Percentiles rank a stretch among this genome's conserved stretches.
Conservation (phyloP, 306 rosid species). For the Canavalia gladiata region DNA sequence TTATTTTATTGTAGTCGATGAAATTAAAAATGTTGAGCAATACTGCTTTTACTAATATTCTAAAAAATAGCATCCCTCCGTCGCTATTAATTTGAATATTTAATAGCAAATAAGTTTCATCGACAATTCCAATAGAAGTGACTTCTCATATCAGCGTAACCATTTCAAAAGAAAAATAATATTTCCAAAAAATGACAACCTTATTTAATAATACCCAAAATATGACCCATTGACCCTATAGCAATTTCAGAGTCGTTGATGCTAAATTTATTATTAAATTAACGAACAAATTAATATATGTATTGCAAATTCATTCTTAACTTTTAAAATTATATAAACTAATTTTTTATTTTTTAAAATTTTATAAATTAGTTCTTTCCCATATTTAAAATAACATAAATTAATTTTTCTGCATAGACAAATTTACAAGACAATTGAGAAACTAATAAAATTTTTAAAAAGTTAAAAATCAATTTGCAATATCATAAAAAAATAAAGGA, state of each 20-base stretch:
- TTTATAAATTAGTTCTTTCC: no score
- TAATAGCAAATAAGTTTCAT: slow-evolving; percentile 16
- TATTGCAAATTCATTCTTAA: no score
- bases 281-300: no score
- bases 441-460: no score
- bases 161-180: not conserved
- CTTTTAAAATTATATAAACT: no score
- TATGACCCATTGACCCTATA: slow-evolving; percentile 42
- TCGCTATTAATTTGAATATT: not conserved
- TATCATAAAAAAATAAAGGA: no score
- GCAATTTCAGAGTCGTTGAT: slow-evolving; percentile 28
- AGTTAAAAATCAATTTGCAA: no score
- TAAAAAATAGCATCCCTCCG: not conserved
- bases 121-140: slow-evolving; percentile 24
- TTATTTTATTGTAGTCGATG: slow-evolving; percentile 15
- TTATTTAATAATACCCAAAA: slow-evolving; percentile 17
- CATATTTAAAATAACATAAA: no score
- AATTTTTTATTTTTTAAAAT: no score
- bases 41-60: not conserved
- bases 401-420: no score
- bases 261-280: not conserved
- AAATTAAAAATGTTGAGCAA: slow-evolving; percentile 27
- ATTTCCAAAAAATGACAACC: slow-evolving; percentile 8
- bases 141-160: not conserved
- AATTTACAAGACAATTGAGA: no score